A percentile compares a stretch with the other conserved stretches of the same genome.
phyloP scores from a whole-genome alignment of 129 eudicot species.

The Chrysanthemum lavandulifolium region DNA sequence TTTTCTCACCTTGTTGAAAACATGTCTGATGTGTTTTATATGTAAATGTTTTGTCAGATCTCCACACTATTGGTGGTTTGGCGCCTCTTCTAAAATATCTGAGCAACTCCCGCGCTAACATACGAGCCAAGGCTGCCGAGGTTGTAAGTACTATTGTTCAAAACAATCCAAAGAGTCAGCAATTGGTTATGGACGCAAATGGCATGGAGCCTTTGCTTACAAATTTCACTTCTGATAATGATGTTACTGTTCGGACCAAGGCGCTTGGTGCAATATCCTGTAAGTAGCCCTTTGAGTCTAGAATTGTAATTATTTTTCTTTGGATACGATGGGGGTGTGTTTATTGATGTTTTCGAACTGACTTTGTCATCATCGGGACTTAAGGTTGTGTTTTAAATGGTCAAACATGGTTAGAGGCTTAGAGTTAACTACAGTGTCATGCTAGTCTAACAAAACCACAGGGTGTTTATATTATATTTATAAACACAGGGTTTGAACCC shows the following conservation, averaged over 20 bases:
- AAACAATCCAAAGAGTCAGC: slow-evolving; percentile 89
- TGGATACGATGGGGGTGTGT: too few relatives aligned
- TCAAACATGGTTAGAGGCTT: too few relatives aligned
- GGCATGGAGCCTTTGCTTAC: slow-evolving; percentile 78
- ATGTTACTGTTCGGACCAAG: slow-evolving; percentile 69
- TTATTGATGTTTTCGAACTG: too few relatives aligned
- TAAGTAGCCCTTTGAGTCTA: slow-evolving; percentile 31
- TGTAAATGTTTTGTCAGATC: slow-evolving; percentile 47
- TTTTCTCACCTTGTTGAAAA: too few relatives aligned
- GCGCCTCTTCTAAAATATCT: slow-evolving; percentile 72
- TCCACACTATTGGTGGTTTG: slow-evolving; percentile 83
- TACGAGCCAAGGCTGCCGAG: slow-evolving; percentile 93
- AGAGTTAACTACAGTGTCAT: too few relatives aligned
- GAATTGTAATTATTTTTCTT: too few relatives aligned
- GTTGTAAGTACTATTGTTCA: slow-evolving; percentile 88
- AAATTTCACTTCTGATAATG: slow-evolving; percentile 74
- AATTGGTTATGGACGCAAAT: slow-evolving; percentile 93
- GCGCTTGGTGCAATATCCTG: slow-evolving; percentile 94
- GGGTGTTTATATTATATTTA: too few relatives aligned
- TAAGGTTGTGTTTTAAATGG: too few relatives aligned
- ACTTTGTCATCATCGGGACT: too few relatives aligned
- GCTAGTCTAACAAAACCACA: too few relatives aligned
- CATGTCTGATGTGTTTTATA: too few relatives aligned
- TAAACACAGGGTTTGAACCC: too few relatives aligned
- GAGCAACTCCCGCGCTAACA: slow-evolving; percentile 70